Evolutionary conservation across 169 alveolate genomes (phyloP).

Genomic region (Cryptosporidium xiaoi): DNA sequence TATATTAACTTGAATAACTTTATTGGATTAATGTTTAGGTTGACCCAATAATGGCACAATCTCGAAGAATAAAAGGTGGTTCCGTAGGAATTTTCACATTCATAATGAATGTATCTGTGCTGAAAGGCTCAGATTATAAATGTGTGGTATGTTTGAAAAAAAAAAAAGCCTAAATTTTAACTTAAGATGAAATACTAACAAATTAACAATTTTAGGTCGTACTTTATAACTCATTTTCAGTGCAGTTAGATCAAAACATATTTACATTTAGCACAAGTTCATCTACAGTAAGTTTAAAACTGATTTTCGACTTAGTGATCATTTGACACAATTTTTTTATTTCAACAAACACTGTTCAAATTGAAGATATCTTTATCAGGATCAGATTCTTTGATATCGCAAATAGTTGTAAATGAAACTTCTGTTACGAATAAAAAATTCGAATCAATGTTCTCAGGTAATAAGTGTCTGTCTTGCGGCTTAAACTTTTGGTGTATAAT

Average conservation of each 20-base stretch:
- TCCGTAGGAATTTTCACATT: slow-evolving; percentile 65
- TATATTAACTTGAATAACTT: not conserved
- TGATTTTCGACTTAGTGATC: not conserved
- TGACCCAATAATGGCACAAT: slow-evolving; percentile 71
- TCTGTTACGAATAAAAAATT: slow-evolving; percentile 49
- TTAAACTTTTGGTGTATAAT: slow-evolving; percentile 65
- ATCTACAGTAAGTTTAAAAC: slow-evolving; percentile 35
- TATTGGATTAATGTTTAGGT: slow-evolving; percentile 9
- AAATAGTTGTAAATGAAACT: slow-evolving; percentile 42
- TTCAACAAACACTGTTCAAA: not conserved
- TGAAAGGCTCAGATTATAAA: slow-evolving; percentile 51
- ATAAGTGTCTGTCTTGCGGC: slow-evolving; percentile 52
- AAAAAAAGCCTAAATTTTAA: not conserved
- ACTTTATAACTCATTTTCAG: slow-evolving; percentile 53
- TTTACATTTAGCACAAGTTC: slow-evolving; percentile 47
- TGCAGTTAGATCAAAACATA: slow-evolving; percentile 52
- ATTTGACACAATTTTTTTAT: not conserved
- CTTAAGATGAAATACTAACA: not conserved
- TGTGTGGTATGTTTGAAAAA: slow-evolving; percentile 40
- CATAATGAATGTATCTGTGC: slow-evolving; percentile 48
- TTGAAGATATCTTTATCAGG: slow-evolving; percentile 43
- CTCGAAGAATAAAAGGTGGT: slow-evolving; percentile 36
- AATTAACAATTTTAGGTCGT: slow-evolving; percentile 23
- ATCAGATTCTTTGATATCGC: slow-evolving; percentile 29
- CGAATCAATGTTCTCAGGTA: slow-evolving; percentile 42